A percentile compares a stretch with the other conserved stretches of the same genome.
phyloP scores from a whole-genome alignment of 2,329 filamentous ascomycete genomes.

The Madurella mycetomatis region DNA sequence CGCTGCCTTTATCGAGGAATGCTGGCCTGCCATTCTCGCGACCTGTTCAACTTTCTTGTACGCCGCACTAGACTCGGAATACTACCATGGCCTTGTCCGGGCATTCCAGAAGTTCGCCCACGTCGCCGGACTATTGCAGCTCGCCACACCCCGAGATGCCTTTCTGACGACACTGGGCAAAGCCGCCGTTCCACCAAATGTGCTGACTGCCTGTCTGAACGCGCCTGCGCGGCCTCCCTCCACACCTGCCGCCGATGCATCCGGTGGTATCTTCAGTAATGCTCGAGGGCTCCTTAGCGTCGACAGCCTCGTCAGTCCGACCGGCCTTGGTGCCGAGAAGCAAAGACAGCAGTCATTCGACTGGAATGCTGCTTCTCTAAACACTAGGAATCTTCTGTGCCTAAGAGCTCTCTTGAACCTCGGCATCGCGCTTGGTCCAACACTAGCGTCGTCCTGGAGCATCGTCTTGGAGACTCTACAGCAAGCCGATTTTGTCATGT shows the following conservation, averaged over 20 bases:
- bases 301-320: constrained; percentile 61
- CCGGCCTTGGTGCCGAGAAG: constrained; percentile 53
- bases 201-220: constrained; percentile 57
- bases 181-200: constrained; percentile 81
- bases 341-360: constrained; percentile 58
- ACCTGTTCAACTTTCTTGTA: constrained; percentile 95
- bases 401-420: constrained; percentile 88
- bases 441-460: constrained; percentile 76
- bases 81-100: constrained; percentile 86
- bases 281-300: constrained; percentile 69
- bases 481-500: constrained; percentile 84
- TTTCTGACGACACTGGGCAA: constrained; percentile 93
- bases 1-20: constrained; percentile 79
- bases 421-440: constrained; percentile 89
- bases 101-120: constrained; percentile 95
- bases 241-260: constrained; percentile 44
- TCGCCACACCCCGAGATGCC: constrained; percentile 84
- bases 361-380: constrained; percentile 54
- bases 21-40: constrained; percentile 92
- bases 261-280: constrained; percentile 61
- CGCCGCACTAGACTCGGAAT: constrained; percentile 85
- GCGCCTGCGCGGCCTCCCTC: constrained; percentile 40
- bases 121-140: constrained; percentile 80
- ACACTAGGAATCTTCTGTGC: constrained; percentile 85
- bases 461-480: constrained; percentile 91